phyloP scores from a whole-genome alignment of 441 rosid species.

The Arabidopsis lyrata region DNA sequence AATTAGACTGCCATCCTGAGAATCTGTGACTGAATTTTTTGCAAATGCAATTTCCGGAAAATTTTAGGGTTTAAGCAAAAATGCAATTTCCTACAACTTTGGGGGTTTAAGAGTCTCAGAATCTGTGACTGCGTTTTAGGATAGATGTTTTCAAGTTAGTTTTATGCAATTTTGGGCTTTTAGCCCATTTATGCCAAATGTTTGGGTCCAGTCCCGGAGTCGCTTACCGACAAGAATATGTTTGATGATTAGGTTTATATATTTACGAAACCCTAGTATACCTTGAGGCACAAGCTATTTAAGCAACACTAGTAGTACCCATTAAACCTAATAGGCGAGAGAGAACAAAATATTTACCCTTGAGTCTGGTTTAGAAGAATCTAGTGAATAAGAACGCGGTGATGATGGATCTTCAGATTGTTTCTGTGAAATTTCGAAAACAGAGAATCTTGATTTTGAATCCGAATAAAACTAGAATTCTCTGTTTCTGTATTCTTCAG shows the following conservation, averaged over 20 bases:
- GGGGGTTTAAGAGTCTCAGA: conserved; percentile 24
- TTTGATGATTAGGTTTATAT: neutral
- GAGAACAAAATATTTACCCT: neutral
- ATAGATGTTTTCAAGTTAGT: neutral
- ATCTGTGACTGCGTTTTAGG: conserved; percentile 2
- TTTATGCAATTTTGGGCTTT: neutral
- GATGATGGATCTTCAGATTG: too few relatives aligned
- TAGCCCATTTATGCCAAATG: neutral
- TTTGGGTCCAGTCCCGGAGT: neutral
- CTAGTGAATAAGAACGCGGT: too few relatives aligned
- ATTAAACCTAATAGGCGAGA: neutral
- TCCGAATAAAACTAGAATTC: too few relatives aligned
- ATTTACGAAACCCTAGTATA: neutral
- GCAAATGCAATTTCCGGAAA: too few relatives aligned
- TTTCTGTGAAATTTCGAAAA: too few relatives aligned
- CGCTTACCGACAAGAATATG: neutral
- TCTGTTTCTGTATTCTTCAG: too few relatives aligned
- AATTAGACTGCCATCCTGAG: too few relatives aligned
- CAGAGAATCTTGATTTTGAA: too few relatives aligned
- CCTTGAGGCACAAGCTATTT: neutral
- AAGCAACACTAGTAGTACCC: neutral
- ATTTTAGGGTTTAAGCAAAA: conserved; percentile 37
- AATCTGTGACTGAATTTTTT: too few relatives aligned
- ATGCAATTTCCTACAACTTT: neutral
- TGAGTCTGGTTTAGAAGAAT: neutral